Evolutionary conservation across 2,329 filamentous ascomycete genomes (phyloP).

Genomic region (Alternaria solani): DNA sequence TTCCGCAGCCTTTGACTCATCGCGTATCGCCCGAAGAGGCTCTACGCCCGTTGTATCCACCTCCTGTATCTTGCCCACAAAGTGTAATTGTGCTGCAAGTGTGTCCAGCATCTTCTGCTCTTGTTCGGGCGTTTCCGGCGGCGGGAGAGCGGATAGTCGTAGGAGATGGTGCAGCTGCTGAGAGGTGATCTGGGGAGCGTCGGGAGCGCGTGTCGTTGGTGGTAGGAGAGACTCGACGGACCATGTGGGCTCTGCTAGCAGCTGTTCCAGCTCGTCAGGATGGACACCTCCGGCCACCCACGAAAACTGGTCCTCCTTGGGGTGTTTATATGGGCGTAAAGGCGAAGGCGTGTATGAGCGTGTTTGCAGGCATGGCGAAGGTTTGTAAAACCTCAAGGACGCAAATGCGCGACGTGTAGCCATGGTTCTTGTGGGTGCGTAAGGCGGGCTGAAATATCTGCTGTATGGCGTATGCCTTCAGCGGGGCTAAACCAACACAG

Average conservation of each 20-base stretch:
- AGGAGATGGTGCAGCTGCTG: constrained; percentile 82
- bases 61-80: constrained; percentile 84
- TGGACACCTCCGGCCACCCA: constrained; percentile 23
- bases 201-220: constrained; percentile 37
- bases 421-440: constrained; percentile 21
- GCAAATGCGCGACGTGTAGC: constrained; percentile 18
- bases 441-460: neutral
- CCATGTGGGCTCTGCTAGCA: constrained; percentile 78
- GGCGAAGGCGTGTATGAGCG: constrained; percentile 14
- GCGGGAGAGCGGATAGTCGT: constrained; percentile 85
- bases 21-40: constrained; percentile 80
- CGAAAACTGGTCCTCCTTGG: neutral
- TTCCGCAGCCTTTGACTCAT: constrained; percentile 71
- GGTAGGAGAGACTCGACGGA: constrained; percentile 80
- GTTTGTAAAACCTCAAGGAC: constrained; percentile 8
- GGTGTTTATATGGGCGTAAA: neutral
- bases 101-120: constrained; percentile 76
- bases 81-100: constrained; percentile 83
- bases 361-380: constrained; percentile 10
- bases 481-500: no score
- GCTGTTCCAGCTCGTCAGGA: constrained; percentile 45
- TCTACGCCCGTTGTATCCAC: constrained; percentile 77
- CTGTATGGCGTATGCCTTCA: no score
- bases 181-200: constrained; percentile 62
- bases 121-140: constrained; percentile 68